These are phyloP conservation scores for Castanopsis chinensis DNA, from an alignment of 306 rosid genomes.

Conservation along the genomic window DNA sequence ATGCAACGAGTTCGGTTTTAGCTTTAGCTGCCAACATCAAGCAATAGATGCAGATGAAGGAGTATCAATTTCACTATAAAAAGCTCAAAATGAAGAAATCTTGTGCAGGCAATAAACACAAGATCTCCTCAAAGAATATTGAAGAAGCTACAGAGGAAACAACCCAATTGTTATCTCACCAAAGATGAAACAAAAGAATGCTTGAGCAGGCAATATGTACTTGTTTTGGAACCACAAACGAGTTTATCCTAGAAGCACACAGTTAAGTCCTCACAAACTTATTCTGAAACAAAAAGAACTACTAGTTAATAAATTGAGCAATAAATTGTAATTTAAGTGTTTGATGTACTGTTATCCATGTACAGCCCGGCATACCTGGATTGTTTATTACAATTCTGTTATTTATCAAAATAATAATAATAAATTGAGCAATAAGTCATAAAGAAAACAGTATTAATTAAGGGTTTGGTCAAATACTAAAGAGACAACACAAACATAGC, in stretches of 20 bases:
- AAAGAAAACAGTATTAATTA: neutral
- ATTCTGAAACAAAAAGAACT: neutral
- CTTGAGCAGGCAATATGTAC: neutral
- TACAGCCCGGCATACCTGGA: too few species aligned
- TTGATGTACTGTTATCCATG: too few species aligned
- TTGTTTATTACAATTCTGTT: too few species aligned
- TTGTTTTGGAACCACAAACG: neutral
- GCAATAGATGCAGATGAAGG: neutral
- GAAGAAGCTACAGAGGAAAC: neutral
- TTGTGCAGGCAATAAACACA: neutral
- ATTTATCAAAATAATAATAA: neutral
- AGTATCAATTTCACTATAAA: neutral
- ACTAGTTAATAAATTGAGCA: neutral
- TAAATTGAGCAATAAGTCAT: neutral
- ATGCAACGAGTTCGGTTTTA: neutral
- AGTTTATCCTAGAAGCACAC: neutral
- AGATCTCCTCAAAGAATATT: neutral
- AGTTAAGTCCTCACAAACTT: neutral
- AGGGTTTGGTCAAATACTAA: neutral
- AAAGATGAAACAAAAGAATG: neutral
- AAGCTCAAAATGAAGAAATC: neutral
- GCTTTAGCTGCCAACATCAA: neutral
- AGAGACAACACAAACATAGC: neutral
- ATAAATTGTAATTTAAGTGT: too few species aligned
- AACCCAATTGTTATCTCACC: neutral